Conservation (phyloP, 2,329 filamentous ascomycete genomes). For the Trichoderma arundinaceum region DNA sequence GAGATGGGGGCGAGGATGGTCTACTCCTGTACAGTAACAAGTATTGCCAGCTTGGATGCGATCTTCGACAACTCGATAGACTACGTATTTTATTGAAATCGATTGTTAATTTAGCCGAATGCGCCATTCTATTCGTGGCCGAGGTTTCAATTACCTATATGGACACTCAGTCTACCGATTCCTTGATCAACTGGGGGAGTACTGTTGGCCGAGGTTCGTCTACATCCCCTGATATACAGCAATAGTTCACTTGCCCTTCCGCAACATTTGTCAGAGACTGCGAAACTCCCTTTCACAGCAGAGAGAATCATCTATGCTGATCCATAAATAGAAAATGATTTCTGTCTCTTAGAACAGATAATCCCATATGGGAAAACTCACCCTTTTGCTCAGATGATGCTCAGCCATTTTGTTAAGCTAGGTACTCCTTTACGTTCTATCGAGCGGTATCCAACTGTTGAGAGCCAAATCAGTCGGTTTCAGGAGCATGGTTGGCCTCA, state of each 20-base stretch:
- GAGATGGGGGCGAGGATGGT: constrained; percentile 49
- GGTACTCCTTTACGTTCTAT: constrained; percentile 79
- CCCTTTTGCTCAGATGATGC: constrained; percentile 87
- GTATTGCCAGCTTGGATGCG: constrained; percentile 82
- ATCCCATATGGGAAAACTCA: constrained; percentile 77
- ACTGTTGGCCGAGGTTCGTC: constrained; percentile 68
- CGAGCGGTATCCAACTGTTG: constrained; percentile 67
- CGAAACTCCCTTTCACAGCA: too few relatives aligned
- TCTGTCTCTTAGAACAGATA: constrained; percentile 86
- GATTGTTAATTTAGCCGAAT: constrained; percentile 62
- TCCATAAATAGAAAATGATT: constrained; percentile 62
- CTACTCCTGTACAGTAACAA: constrained; percentile 68
- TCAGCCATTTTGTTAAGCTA: constrained; percentile 80
- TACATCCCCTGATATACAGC: background rate
- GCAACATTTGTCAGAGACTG: too few relatives aligned
- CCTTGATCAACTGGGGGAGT: constrained; percentile 78
- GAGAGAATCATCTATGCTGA: constrained; percentile 4
- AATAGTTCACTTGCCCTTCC: too few relatives aligned
- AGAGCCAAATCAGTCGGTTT: constrained; percentile 74
- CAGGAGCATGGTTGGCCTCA: constrained; percentile 68
- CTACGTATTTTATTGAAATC: constrained; percentile 65
- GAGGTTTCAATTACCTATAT: constrained; percentile 94
- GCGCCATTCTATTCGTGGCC: constrained; percentile 77
- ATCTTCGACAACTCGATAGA: constrained; percentile 70
- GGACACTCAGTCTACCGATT: constrained; percentile 74